Percentiles rank a stretch among this genome's conserved stretches.
Evolutionary conservation across 306 rosid species (phyloP).

Genomic region (Castanopsis chinensis): DNA sequence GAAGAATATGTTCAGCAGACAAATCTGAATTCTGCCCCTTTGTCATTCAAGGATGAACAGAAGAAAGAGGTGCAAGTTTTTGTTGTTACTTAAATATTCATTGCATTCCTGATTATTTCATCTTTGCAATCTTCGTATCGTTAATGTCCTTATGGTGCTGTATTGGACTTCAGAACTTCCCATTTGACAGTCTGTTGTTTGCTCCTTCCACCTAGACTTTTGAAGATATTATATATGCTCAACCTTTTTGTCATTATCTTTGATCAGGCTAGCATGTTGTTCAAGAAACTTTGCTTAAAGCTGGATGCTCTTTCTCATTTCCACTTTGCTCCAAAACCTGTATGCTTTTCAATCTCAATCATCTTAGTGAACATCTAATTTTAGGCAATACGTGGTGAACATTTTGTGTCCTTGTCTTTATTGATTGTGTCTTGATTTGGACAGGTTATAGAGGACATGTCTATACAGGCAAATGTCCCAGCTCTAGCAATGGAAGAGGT

Average conservation of each 20-base stretch:
- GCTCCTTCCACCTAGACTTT: background rate
- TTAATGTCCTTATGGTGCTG: constrained; percentile 12
- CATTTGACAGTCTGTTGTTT: background rate
- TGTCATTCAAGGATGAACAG: constrained; percentile 65
- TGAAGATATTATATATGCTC: constrained; percentile 15
- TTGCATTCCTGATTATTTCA: background rate
- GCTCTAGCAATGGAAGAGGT: constrained; percentile 99
- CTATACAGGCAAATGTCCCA: constrained; percentile 72
- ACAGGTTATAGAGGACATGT: constrained; percentile 93
- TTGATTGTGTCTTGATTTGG: constrained; percentile 23
- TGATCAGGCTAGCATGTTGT: constrained; percentile 75
- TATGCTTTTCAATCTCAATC: constrained; percentile 34
- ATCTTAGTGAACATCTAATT: background rate
- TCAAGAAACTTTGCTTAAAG: constrained; percentile 72
- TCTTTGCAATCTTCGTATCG: constrained; percentile 5
- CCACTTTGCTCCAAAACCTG: constrained; percentile 93
- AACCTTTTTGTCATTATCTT: constrained; percentile 22
- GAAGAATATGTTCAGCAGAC: constrained; percentile 77
- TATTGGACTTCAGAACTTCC: constrained; percentile 7
- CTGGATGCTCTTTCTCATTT: constrained; percentile 96
- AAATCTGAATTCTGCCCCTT: constrained; percentile 53
- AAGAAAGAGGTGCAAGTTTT: constrained; percentile 65
- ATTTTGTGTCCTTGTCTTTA: constrained; percentile 5
- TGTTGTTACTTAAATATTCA: background rate
- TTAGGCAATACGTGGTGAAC: background rate